A percentile compares a stretch with the other conserved stretches of the same genome.
phyloP scores from a whole-genome alignment of 805 yeast species.

The Pichia californica region DNA sequence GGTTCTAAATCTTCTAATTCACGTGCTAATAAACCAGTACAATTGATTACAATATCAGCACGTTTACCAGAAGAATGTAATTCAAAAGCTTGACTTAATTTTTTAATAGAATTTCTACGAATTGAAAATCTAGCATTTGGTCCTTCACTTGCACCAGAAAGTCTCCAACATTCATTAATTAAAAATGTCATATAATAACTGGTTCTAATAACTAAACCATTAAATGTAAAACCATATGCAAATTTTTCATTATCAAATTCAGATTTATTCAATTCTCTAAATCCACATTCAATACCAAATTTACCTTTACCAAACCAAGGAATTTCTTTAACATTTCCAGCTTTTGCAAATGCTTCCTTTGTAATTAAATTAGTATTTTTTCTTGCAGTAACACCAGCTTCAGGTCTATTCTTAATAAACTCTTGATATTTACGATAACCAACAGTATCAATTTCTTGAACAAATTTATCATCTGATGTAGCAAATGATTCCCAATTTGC shows the following conservation, averaged over 20 bases:
- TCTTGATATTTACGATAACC: constrained; percentile 43
- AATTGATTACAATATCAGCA: constrained; percentile 50
- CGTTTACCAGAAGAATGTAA: constrained; percentile 32
- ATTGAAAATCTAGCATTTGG: constrained; percentile 40
- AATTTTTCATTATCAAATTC: constrained; percentile 32
- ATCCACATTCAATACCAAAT: constrained; percentile 27
- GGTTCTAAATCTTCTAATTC: constrained; percentile 36
- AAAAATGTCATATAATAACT: constrained; percentile 25
- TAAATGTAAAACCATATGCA: constrained; percentile 40
- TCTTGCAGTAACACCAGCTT: constrained; percentile 39
- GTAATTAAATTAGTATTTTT: constrained; percentile 17
- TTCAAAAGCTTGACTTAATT: constrained; percentile 44
- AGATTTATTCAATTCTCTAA: constrained; percentile 25
- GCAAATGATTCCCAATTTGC: constrained; percentile 70
- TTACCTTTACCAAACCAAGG: constrained; percentile 43
- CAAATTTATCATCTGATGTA: constrained; percentile 28
- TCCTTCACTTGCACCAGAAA: constrained; percentile 11
- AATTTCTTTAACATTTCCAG: constrained; percentile 12
- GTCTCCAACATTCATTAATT: constrained; percentile 27
- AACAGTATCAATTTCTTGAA: constrained; percentile 37
- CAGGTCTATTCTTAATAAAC: constrained; percentile 41
- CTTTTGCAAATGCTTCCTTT: constrained; percentile 14
- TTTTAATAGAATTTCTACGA: constrained; percentile 35
- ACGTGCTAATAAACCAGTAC: constrained; percentile 47
- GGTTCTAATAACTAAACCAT: constrained; percentile 28